A percentile compares a stretch with the other conserved stretches of the same genome.
phyloP scores from a whole-genome alignment of 108 stramenopile genomes.

The Cyclostephanos invisitatus region DNA sequence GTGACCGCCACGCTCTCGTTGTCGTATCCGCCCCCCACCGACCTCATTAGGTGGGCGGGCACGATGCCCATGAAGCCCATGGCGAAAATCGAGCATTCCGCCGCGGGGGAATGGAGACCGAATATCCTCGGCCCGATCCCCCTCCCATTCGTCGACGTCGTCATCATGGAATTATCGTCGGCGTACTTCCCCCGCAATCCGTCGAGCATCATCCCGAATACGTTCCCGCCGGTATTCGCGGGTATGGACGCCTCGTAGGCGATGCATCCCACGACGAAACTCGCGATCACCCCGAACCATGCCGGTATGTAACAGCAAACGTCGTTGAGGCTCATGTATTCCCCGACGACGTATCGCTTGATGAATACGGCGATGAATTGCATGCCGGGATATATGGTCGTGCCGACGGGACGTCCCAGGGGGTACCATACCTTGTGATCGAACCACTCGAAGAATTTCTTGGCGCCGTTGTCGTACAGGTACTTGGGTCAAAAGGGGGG shows the following conservation, averaged over 20 bases:
- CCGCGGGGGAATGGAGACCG: constrained; percentile 43
- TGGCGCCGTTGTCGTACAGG: constrained; percentile 51
- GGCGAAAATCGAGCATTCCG: constrained; percentile 82
- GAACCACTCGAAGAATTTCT: constrained; percentile 86
- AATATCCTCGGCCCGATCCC: constrained; percentile 17
- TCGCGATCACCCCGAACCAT: constrained; percentile 89
- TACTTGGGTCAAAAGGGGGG: too few species aligned
- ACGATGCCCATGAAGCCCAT: constrained; percentile 80
- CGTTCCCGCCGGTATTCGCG: constrained; percentile 52
- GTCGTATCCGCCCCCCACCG: constrained; percentile 97
- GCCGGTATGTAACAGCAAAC: constrained; percentile 91
- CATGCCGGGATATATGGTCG: constrained; percentile 99
- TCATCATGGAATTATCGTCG: not conserved
- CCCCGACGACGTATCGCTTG: constrained; percentile 36
- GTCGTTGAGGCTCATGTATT: constrained; percentile 85
- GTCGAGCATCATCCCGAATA: constrained; percentile 51
- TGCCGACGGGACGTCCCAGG: constrained; percentile 93
- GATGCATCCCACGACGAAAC: constrained; percentile 64
- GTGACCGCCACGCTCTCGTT: constrained; percentile 96
- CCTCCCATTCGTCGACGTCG: constrained; percentile 3
- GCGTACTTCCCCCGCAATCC: constrained; percentile 47
- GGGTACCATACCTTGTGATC: constrained; percentile 97
- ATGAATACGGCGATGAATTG: constrained; percentile 93
- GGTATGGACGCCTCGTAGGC: constrained; percentile 71
- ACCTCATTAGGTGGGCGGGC: constrained; percentile 82